Evolutionary conservation across 73 alveolate species (phyloP), one percentile per base, ranked within the genome.

Genomic region (Effrenium voratum): DNA sequence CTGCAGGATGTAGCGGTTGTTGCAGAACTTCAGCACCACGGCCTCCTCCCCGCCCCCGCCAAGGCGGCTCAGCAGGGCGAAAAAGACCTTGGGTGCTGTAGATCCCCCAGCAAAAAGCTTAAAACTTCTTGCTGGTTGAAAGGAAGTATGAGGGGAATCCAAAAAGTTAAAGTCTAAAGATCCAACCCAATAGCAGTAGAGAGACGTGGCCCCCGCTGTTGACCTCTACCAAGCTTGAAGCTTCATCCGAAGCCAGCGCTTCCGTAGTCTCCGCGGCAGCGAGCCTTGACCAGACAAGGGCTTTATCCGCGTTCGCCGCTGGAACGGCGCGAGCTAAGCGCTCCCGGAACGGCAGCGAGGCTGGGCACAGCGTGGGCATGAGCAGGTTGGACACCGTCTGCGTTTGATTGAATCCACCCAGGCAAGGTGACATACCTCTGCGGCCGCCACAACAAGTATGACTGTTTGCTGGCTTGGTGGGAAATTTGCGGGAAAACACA

Each of bases 391-490:
- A 82, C 55, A 32, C 92, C 47, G 30, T 36, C 75, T 60, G 40
- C 13, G 57, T 79, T 43, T 36, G 4, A 41, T 43, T 26, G 45
- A 55, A 34, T 10, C 43, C 95, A 47, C 72, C n/a, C 43, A 87
- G 60, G 68, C 95, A 87, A 2, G 95, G 95, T 2, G 95, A 87
- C 95, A 87, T n/a, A n/a, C n/a, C n/a, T n/a, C n/a, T n/a, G n/a
- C n/a, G n/a, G n/a, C n/a, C n/a, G n/a, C n/a, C n/a, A n/a, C n/a
- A n/a, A n/a, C n/a, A n/a, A n/a, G n/a, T n/a, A n/a, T n/a, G n/a
- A n/a, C n/a, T n/a, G n/a, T n/a, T n/a, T n/a, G n/a, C n/a, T n/a
- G n/a, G n/a, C n/a, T n/a, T n/a, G n/a, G n/a, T n/a, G n/a, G n/a
- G n/a, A n/a, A n/a, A n/a, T n/a, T n/a, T n/a, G n/a, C n/a, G n/a